A percentile compares a stretch with the other conserved stretches of the same genome.
Conservation (phyloP, 2,329 filamentous ascomycete species). For the Sarocladiaceae sp. region DNA sequence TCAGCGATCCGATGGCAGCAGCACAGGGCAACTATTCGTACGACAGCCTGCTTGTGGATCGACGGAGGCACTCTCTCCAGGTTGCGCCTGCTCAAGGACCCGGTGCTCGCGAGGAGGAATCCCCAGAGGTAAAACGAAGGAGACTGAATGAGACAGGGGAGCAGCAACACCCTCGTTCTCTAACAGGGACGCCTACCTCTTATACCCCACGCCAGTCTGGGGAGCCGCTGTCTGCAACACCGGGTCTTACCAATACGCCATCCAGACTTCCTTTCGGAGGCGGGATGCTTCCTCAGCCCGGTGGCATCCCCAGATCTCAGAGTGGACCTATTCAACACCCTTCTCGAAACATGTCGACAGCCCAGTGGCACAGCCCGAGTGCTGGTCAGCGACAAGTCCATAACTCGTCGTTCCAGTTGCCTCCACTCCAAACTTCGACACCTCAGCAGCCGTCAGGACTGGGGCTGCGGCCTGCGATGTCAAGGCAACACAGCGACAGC, state of each 20-base stretch:
- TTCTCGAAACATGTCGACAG: constrained; percentile 27
- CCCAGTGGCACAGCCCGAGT: constrained; percentile 3
- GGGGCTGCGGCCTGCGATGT: not conserved
- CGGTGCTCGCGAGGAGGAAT: constrained; percentile 5
- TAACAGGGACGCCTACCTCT: not conserved
- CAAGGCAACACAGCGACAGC: constrained; percentile 33
- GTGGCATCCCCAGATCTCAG: constrained; percentile 23
- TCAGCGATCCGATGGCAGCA: not conserved
- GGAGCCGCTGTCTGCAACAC: not conserved
- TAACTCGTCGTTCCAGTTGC: constrained; percentile 38
- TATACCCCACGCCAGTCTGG: constrained; percentile 4
- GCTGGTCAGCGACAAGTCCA: not conserved
- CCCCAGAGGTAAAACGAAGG: constrained; percentile 1
- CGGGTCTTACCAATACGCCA: not conserved
- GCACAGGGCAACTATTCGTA: constrained; percentile 2
- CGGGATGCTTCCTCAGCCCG: constrained; percentile 22
- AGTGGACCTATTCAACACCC: constrained; percentile 48
- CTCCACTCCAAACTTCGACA: constrained; percentile 43
- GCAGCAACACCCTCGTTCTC: not conserved
- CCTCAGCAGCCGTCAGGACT: constrained; percentile 22
- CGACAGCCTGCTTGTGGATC: constrained; percentile 1
- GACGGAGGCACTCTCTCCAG: not conserved
- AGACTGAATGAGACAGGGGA: not conserved
- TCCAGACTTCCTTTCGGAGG: constrained; percentile 7
- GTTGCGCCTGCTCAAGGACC: not conserved